Conservation (phyloP, 2,329 filamentous ascomycete genomes). For the Penicillium sp. region DNA sequence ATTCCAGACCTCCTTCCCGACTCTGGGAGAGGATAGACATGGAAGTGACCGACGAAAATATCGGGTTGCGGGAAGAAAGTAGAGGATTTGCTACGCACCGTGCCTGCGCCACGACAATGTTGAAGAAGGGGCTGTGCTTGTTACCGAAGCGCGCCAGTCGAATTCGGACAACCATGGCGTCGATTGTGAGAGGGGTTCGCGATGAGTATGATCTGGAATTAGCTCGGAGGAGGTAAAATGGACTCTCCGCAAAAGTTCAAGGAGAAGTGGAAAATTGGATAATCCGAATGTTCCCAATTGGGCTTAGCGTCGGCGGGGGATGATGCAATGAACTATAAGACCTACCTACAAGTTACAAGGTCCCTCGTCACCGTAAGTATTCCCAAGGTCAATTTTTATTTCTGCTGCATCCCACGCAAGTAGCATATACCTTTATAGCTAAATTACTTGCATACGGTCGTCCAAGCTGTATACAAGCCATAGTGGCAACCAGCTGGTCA, state of each 20-base stretch:
- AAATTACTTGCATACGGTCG: neutral
- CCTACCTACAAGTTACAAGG: neutral
- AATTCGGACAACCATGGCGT: conserved; percentile 86
- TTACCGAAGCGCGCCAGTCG: conserved; percentile 91
- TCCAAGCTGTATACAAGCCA: neutral
- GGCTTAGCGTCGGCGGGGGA: conserved; percentile 24
- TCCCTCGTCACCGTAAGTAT: neutral
- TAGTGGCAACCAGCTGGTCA: neutral
- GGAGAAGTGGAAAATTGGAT: conserved; percentile 27
- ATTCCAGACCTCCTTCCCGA: neutral
- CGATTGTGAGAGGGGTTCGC: conserved; percentile 8
- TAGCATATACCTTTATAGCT: neutral
- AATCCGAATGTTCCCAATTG: conserved; percentile 17
- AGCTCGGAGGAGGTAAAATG: conserved; percentile 5
- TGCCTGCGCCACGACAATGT: conserved; percentile 93
- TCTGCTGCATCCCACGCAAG: neutral
- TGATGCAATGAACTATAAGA: conserved; percentile 25
- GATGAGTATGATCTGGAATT: neutral
- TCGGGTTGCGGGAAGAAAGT: neutral
- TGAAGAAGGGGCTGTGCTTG: conserved; percentile 88
- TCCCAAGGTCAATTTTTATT: neutral
- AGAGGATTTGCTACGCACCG: conserved; percentile 58
- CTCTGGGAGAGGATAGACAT: neutral
- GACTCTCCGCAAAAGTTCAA: conserved; percentile 33
- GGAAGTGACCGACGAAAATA: neutral